Base-by-base conservation (phyloP, 2,329 filamentous ascomycete species). In the Phoma sp. region DNA sequence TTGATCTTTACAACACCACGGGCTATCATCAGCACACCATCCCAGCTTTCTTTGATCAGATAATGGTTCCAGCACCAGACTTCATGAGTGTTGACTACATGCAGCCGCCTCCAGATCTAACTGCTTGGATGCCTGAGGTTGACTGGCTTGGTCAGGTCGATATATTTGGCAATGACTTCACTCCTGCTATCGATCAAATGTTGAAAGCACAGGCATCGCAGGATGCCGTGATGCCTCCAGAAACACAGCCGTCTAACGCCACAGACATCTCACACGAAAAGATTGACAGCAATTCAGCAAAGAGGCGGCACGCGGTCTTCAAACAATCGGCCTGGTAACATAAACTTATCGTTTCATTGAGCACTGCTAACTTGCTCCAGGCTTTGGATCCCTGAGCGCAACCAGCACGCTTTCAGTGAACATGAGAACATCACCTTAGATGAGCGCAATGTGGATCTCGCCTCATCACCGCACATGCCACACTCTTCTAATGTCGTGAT, bases 351-450 rank as follows among this genome's bases (percentile, higher is more conserved):
- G 14, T 25, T 11, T 26, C 11, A 5, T 15, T 34, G 3, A 40
- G 10, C 28, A 42, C 4, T 28, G 11, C 38, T 50, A 17, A 37
- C 20, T 59, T 51, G 2, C 1, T 50, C 30, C 15, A 68, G 66
- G 67, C 57, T 68, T 1, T 72, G 66, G 67, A 52, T 61, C 7
- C 69, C 70, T 1, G 60, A 65, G 25, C 59, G 58, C 1, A 68
- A 68, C n/a, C 65, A 67, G 11, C 56, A 68, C 34, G 64, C 68
- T 7, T 72, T 72, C 33, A 68, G 64, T 33, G 67, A 70, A 21
- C 64, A 72, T 20, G 57, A 65, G 14, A 53, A 50, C 21, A 61
- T 69, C 14, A 62, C 60, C 9, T 48, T 73, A 1, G 65, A 70
- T 52, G 64, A 69, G 29, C 55, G 56, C 3, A 56, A 67, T 18